phyloP scores from a whole-genome alignment of 2,329 filamentous ascomycete genomes.

The Neonectria ditissima region DNA sequence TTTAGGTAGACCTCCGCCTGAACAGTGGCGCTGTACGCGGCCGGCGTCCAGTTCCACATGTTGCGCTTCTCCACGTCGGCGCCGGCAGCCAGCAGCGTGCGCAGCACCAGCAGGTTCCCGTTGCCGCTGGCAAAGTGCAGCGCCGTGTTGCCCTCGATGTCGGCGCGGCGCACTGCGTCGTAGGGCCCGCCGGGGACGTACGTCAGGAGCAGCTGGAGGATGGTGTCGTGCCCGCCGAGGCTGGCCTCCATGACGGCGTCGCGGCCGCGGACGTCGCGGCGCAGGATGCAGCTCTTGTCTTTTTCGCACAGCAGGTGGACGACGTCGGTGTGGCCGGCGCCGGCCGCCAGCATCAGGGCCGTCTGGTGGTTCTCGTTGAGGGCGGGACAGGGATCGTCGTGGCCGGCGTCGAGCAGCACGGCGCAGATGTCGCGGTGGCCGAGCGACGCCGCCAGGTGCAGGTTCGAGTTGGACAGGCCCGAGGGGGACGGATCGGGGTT shows the following conservation, averaged over 20 bases:
- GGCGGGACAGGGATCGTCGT: conserved; percentile 79
- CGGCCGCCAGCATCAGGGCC: conserved; percentile 82
- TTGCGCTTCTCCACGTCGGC: conserved; percentile 80
- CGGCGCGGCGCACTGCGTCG: conserved; percentile 67
- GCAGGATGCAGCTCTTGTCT: conserved; percentile 72
- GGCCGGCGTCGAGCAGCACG: conserved; percentile 77
- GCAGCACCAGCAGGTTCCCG: conserved; percentile 80
- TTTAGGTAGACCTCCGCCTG: conserved; percentile 89
- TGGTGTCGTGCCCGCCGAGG: conserved; percentile 70
- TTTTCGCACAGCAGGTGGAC: conserved; percentile 77
- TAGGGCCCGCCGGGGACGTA: conserved; percentile 67
- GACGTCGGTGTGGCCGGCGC: conserved; percentile 76
- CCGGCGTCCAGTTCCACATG: conserved; percentile 82
- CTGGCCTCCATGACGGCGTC: conserved; percentile 79
- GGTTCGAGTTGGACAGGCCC: conserved; percentile 82
- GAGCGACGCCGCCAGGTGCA: conserved; percentile 82
- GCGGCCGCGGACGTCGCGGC: conserved; percentile 74
- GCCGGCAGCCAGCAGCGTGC: conserved; percentile 82
- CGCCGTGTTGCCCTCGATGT: conserved; percentile 84
- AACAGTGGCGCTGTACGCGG: conserved; percentile 85
- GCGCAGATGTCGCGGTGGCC: conserved; percentile 77
- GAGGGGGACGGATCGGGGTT: conserved; percentile 80
- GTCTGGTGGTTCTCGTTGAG: conserved; percentile 86
- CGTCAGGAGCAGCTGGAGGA: conserved; percentile 73
- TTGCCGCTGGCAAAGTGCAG: conserved; percentile 88